Percentiles rank a stretch among this genome's conserved stretches.
These are phyloP conservation scores for Oryza nivara DNA, from an alignment of 176 grass and related monocot genomes.

Conservation along the genomic window DNA sequence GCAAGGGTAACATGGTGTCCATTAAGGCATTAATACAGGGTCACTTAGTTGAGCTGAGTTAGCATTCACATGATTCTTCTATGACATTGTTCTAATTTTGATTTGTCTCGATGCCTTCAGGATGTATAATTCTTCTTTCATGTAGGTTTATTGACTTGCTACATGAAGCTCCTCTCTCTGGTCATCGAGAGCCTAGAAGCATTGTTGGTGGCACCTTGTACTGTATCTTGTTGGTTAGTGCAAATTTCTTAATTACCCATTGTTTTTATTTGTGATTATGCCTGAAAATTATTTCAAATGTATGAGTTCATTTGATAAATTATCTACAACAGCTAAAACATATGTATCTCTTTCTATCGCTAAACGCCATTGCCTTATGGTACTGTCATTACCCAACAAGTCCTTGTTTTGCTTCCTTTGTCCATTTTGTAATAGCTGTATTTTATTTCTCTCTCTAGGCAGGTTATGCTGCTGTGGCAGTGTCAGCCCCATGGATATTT, in stretches of 20 bases:
- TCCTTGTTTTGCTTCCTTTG: not conserved
- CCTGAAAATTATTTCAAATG: not conserved
- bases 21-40: not conserved
- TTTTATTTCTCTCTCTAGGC: constrained; percentile 61
- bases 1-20: not conserved
- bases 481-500: constrained; percentile 96
- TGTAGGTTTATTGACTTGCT: constrained; percentile 91
- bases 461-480: constrained; percentile 72
- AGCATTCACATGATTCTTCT: not conserved
- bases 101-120: not conserved
- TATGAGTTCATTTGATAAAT: not conserved
- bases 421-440: constrained; percentile 8
- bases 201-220: constrained; percentile 83
- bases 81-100: not conserved
- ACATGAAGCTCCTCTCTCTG: constrained; percentile 81
- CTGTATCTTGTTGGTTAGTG: constrained; percentile 90
- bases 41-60: not conserved
- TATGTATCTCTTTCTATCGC: not conserved
- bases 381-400: not conserved
- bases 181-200: constrained; percentile 80
- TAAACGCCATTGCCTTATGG: not conserved
- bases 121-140: not conserved
- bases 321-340: not conserved
- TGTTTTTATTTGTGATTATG: not conserved
- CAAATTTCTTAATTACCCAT: constrained; percentile 11